Conservation (phyloP, 2,329 filamentous ascomycete genomes). For the Simplicillium sp. region DNA sequence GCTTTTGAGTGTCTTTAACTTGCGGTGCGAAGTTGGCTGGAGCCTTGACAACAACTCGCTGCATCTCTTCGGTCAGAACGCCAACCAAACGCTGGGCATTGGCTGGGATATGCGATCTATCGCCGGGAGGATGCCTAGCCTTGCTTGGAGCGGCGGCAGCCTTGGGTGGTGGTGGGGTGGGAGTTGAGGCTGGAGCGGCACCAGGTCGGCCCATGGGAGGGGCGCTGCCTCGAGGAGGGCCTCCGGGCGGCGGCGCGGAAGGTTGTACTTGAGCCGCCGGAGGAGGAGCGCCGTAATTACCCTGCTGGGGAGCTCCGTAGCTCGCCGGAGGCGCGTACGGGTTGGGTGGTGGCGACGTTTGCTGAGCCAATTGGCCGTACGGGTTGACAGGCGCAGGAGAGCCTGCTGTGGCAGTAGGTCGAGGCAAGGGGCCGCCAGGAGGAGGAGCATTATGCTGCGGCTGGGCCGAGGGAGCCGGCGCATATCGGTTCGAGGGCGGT, state of each 20-base stretch:
- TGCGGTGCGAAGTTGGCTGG: constrained; percentile 80
- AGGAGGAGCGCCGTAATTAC: constrained; percentile 38
- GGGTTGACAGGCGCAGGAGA: constrained; percentile 36
- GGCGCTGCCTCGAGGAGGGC: constrained; percentile 22
- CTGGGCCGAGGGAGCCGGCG: constrained; percentile 54
- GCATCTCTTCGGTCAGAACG: constrained; percentile 73
- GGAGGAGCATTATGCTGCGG: constrained; percentile 35
- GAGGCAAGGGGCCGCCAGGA: constrained; percentile 23
- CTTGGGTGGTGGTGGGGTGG: constrained; percentile 36
- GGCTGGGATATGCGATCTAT: constrained; percentile 79
- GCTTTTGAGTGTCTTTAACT: constrained; percentile 89
- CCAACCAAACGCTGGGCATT: constrained; percentile 72
- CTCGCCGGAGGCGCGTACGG: constrained; percentile 31
- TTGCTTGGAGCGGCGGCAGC: constrained; percentile 41
- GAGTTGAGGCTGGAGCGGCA: constrained; percentile 18
- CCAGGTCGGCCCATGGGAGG: constrained; percentile 21
- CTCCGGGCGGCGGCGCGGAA: constrained; percentile 25
- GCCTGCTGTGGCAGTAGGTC: constrained; percentile 27
- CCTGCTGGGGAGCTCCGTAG: constrained; percentile 32
- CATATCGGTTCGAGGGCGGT: constrained; percentile 68
- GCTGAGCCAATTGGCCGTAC: constrained; percentile 25
- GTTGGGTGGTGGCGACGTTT: constrained; percentile 18
- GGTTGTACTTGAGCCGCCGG: constrained; percentile 32
- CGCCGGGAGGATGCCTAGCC: constrained; percentile 68
- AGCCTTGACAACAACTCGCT: constrained; percentile 76